A percentile compares a stretch with the other conserved stretches of the same genome.
Conservation (phyloP, 2,329 filamentous ascomycete genomes). For the Claviceps sp. region DNA sequence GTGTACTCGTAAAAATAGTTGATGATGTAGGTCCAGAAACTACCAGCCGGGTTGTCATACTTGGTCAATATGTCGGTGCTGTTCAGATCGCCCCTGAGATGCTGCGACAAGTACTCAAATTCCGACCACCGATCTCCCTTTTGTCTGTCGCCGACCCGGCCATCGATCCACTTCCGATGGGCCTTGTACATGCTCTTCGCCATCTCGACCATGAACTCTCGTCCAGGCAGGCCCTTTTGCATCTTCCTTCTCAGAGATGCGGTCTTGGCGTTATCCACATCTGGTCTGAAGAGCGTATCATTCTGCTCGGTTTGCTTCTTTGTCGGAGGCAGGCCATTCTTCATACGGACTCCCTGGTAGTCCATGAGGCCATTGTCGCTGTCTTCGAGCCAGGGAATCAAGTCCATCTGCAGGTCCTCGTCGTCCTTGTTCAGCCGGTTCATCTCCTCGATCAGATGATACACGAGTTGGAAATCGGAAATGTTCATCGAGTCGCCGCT, state of each 20-base stretch:
- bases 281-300: constrained; percentile 20
- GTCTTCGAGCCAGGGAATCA: constrained; percentile 48
- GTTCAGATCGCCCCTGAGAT: constrained; percentile 38
- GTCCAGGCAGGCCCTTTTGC: constrained; percentile 20
- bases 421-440: constrained; percentile 43
- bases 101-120: constrained; percentile 47
- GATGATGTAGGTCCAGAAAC: constrained; percentile 30
- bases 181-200: constrained; percentile 32
- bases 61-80: constrained; percentile 30
- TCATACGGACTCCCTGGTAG: constrained; percentile 30
- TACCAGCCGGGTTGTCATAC: constrained; percentile 23
- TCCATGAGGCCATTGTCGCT: constrained; percentile 40
- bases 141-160: constrained; percentile 24
- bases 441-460: constrained; percentile 45
- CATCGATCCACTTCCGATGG: constrained; percentile 23
- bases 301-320: constrained; percentile 32
- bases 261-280: constrained; percentile 18
- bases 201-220: constrained; percentile 22
- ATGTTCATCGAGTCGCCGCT: constrained; percentile 42
- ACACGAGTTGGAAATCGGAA: constrained; percentile 50
- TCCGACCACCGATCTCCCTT: constrained; percentile 51
- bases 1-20: constrained; percentile 3
- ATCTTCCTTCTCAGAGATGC: constrained; percentile 23
- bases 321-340: constrained; percentile 40
- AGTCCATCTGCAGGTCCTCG: constrained; percentile 38